A percentile compares a stretch with the other conserved stretches of the same genome.
Evolutionary conservation across 495 filamentous ascomycete species (phyloP).

Genomic region (Usnea hakonensis): DNA sequence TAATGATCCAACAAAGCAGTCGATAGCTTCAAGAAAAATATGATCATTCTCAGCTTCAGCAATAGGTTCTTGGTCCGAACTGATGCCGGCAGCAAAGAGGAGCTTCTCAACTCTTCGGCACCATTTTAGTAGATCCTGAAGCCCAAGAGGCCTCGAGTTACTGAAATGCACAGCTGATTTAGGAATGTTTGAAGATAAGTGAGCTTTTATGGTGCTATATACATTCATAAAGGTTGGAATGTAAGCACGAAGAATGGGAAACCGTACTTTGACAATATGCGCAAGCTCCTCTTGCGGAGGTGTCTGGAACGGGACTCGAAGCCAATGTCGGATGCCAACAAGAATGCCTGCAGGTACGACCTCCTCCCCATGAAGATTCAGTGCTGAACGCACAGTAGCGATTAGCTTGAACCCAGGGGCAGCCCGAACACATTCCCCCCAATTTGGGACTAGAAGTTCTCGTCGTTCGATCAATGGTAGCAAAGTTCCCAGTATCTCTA

Average conservation of each 20-base stretch:
- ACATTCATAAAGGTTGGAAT: conserved; percentile 65
- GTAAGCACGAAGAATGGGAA: conserved; percentile 61
- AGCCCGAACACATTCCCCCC: conserved; percentile 77
- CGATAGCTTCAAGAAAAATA: conserved; percentile 83
- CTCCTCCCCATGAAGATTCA: conserved; percentile 64
- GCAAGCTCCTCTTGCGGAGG: conserved; percentile 63
- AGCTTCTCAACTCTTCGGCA: conserved; percentile 63
- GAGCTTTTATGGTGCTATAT: conserved; percentile 50
- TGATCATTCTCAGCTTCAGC: conserved; percentile 64
- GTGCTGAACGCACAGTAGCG: conserved; percentile 74
- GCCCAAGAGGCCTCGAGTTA: conserved; percentile 54
- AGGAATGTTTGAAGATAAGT: neutral
- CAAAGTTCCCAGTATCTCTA: conserved; percentile 84
- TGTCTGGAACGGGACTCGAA: conserved; percentile 57
- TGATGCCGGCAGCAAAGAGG: conserved; percentile 50
- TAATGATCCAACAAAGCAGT: conserved; percentile 77
- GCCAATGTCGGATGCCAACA: conserved; percentile 79
- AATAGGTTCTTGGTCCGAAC: conserved; percentile 66
- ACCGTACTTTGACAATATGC: conserved; percentile 60
- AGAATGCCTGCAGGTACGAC: conserved; percentile 45
- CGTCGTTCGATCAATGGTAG: conserved; percentile 83
- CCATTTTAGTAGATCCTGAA: conserved; percentile 85
- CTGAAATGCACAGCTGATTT: neutral
- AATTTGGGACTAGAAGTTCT: conserved; percentile 77
- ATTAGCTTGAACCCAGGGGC: conserved; percentile 80